Percentiles rank a stretch among this genome's conserved stretches.
Evolutionary conservation across 1,284 basidiomycete species (phyloP).

Genomic region (Ceratobasidium sp.): DNA sequence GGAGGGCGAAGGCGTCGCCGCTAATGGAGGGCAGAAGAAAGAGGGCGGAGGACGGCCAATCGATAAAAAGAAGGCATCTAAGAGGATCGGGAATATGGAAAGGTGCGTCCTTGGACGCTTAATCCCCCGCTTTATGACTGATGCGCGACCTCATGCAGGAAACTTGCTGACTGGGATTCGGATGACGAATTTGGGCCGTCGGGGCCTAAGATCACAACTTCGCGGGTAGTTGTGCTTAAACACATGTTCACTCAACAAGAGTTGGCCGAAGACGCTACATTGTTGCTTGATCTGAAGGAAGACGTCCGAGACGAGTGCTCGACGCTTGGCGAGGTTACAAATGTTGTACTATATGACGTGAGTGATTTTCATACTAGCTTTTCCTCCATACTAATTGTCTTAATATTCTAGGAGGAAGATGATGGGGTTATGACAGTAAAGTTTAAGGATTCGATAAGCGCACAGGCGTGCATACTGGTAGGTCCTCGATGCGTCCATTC

Average conservation of each 20-base stretch:
- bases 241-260: slow-evolving; percentile 95
- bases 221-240: slow-evolving; percentile 89
- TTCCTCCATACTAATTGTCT: slow-evolving; percentile 10
- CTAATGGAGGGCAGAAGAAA: slow-evolving; percentile 52
- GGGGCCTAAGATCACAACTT: slow-evolving; percentile 64
- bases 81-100: slow-evolving; percentile 89
- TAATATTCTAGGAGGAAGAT: slow-evolving; percentile 78
- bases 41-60: slow-evolving; percentile 64
- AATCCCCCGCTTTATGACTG: slow-evolving; percentile 27
- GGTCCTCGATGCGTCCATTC: slow-evolving; percentile 56
- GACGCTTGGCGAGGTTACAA: slow-evolving; percentile 93
- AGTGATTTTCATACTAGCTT: slow-evolving; percentile 57
- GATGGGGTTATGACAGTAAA: slow-evolving; percentile 98
- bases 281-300: slow-evolving; percentile 94
- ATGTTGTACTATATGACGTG: slow-evolving; percentile 96
- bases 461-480: slow-evolving; percentile 89
- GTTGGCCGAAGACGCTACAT: slow-evolving; percentile 87
- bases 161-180: slow-evolving; percentile 88
- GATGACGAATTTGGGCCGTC: slow-evolving; percentile 85
- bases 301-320: slow-evolving; percentile 97
- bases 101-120: slow-evolving; percentile 70
- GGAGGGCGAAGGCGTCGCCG: slow-evolving; percentile 55
- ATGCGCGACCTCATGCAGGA: slow-evolving; percentile 62
- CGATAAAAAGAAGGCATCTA: slow-evolving; percentile 85
- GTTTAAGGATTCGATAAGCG: slow-evolving; percentile 89